phyloP scores from a whole-genome alignment of 352 stramenopile species.

The Poterioochromonas sp. region DNA sequence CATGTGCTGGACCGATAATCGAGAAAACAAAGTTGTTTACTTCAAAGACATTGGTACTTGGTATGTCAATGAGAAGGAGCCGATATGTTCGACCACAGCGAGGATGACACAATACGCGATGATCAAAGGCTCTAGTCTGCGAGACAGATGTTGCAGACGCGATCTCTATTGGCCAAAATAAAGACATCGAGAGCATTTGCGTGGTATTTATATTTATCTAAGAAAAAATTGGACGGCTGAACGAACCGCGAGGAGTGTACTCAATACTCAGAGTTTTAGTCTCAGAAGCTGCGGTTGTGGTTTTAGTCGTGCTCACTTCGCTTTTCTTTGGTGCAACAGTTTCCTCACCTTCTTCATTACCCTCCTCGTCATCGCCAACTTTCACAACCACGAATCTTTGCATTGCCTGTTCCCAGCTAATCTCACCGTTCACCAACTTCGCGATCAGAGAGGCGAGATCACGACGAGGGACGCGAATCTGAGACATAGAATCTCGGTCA shows the following conservation, averaged over 20 bases:
- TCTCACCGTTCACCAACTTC: not conserved
- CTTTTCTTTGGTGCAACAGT: not conserved
- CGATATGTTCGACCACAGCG: too few species aligned
- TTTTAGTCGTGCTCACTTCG: too few species aligned
- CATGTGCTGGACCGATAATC: constrained; percentile 40
- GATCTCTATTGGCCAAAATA: too few species aligned
- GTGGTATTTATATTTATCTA: too few species aligned
- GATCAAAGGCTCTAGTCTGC: too few species aligned
- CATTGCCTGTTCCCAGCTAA: constrained; percentile 33
- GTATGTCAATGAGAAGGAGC: constrained; percentile 23
- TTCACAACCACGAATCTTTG: constrained; percentile 13
- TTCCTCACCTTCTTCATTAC: constrained; percentile 15
- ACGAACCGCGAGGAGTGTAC: constrained; percentile 41
- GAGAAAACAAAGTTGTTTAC: constrained; percentile 38
- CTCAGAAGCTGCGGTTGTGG: constrained; percentile 42
- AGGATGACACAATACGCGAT: too few species aligned
- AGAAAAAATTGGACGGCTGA: too few species aligned
- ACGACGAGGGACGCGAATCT: constrained; percentile 57
- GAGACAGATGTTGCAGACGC: too few species aligned
- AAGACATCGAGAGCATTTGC: too few species aligned
- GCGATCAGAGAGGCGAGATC: not conserved
- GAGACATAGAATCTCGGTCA: constrained; percentile 90
- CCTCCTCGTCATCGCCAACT: constrained; percentile 13
- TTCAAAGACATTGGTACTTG: constrained; percentile 39
- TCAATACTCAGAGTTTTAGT: constrained; percentile 33